These are phyloP conservation scores for Ophiostoma triangulosporum DNA, from an alignment of 2,329 filamentous ascomycete genomes.

Conservation along the genomic window DNA sequence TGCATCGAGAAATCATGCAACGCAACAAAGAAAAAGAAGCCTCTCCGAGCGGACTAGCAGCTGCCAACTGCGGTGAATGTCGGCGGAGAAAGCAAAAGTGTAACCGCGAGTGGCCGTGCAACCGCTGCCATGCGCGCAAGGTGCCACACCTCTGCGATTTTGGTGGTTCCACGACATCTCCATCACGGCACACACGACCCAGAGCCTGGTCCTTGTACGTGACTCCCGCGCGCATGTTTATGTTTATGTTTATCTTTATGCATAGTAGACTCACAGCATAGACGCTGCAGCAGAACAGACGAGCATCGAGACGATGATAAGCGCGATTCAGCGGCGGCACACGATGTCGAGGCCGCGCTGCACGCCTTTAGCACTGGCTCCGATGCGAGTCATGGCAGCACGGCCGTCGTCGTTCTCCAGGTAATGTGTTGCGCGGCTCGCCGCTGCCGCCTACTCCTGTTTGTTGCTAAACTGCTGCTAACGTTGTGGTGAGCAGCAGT, in stretches of 20 bases:
- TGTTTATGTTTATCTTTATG: not conserved
- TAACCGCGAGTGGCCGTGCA: conserved; percentile 36
- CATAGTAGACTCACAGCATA: not conserved
- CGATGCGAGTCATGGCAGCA: not conserved
- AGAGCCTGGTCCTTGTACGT: not conserved
- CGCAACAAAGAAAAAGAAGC: not conserved
- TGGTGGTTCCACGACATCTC: conserved; percentile 13
- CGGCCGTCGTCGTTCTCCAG: not conserved
- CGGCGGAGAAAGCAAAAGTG: conserved; percentile 40
- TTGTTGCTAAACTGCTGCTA: not conserved
- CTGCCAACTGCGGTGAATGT: conserved; percentile 28
- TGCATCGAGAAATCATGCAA: not conserved
- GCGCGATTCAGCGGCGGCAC: not conserved
- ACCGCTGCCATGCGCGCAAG: conserved; percentile 33
- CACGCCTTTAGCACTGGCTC: not conserved
- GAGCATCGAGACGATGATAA: not conserved
- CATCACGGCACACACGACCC: not conserved
- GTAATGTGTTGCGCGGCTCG: not conserved
- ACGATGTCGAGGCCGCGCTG: not conserved
- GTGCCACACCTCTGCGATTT: conserved; percentile 36
- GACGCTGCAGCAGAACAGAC: not conserved
- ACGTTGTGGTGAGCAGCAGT: no score
- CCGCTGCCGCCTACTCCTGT: not conserved
- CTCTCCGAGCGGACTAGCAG: not conserved
- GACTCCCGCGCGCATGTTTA: not conserved